phyloP scores from a whole-genome alignment of 2,329 filamentous ascomycete species.

The Sclerotinia nivalis region DNA sequence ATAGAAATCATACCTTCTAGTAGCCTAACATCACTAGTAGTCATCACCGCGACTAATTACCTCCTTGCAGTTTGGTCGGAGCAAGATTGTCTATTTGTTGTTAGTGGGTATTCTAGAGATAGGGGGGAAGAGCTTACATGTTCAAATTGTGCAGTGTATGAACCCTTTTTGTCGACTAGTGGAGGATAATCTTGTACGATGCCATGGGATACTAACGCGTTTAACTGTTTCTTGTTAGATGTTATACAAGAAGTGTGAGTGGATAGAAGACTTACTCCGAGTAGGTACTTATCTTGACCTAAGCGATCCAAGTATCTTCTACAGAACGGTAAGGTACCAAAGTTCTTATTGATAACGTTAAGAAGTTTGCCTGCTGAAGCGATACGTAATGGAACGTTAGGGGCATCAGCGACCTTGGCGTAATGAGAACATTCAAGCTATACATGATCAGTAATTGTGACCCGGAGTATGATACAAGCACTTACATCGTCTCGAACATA shows the following conservation, averaged over 20 bases:
- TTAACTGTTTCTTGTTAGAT: constrained; percentile 59
- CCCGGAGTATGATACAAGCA: constrained; percentile 21
- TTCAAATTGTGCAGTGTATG: constrained; percentile 91
- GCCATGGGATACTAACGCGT: constrained; percentile 78
- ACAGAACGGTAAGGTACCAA: constrained; percentile 89
- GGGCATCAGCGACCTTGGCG: constrained; percentile 69
- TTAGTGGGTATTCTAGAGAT: constrained; percentile 23
- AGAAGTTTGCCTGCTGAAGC: constrained; percentile 83
- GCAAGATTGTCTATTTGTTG: constrained; percentile 71
- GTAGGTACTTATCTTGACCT: constrained; percentile 91
- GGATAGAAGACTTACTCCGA: constrained; percentile 64
- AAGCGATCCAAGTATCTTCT: constrained; percentile 86
- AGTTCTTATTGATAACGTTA: constrained; percentile 93
- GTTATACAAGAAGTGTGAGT: neutral
- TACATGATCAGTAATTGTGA: constrained; percentile 27
- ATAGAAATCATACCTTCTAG: neutral
- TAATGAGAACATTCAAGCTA: constrained; percentile 85
- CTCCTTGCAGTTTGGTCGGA: constrained; percentile 80
- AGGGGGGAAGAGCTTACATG: constrained; percentile 58
- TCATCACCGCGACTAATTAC: constrained; percentile 84
- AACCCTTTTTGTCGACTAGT: constrained; percentile 87
- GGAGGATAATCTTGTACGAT: constrained; percentile 91
- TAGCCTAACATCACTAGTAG: constrained; percentile 52
- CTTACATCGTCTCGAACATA: constrained; percentile 81
- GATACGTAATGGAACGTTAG: constrained; percentile 73